Base-by-base conservation (phyloP, 2,329 filamentous ascomycete species). In the Fonsecaea monophora region DNA sequence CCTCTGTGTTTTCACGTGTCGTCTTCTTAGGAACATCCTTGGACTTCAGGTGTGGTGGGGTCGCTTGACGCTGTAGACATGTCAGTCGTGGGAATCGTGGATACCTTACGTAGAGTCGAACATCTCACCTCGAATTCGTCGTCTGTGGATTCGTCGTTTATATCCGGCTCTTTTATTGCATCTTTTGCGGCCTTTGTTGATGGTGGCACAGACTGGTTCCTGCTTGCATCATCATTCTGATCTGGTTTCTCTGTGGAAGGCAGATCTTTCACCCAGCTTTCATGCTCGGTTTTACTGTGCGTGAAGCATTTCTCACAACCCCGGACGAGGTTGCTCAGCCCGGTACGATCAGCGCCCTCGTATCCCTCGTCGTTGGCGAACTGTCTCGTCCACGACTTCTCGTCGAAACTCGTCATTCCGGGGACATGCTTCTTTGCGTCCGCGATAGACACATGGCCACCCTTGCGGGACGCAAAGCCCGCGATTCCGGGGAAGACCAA, bases 401-500 rank as follows among this genome's bases (percentile, higher is more conserved):
- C 79, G 66, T 87, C 79, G 68, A 89, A 89, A 9, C 77, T 76
- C 5, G 80, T 82, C 50, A 88, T 77, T 0, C 86, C 87, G 73
- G 82, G 83, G 40, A 89, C 81, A 69, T 84, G 78, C 70, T 78
- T 81, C 13, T 81, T 83, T n/a, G 85, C 81, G 70, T 86, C 83
- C 18, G 65, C 45, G 15, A 68, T 82, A 77, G 66, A 85, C 77
- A 69, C 82, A 79, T 62, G 80, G 77, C 25, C 75, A 74, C 68
- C 81, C 83, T 57, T 80, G 79, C 42, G 78, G 77, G 30, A 71
- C 60, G 82, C 84, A 60, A 81, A 69, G 18, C 82, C 81, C 34
- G 81, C 78, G 21, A 82, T 80, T 25, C 82, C 82, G 4, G 86
- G 87, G 72, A 89, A 89, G 1, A 87, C 81, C 10, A 81, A 80